Evolutionary conservation across 2,329 filamentous ascomycete genomes (phyloP).

Genomic region (Phaeoacremonium minimum): DNA sequence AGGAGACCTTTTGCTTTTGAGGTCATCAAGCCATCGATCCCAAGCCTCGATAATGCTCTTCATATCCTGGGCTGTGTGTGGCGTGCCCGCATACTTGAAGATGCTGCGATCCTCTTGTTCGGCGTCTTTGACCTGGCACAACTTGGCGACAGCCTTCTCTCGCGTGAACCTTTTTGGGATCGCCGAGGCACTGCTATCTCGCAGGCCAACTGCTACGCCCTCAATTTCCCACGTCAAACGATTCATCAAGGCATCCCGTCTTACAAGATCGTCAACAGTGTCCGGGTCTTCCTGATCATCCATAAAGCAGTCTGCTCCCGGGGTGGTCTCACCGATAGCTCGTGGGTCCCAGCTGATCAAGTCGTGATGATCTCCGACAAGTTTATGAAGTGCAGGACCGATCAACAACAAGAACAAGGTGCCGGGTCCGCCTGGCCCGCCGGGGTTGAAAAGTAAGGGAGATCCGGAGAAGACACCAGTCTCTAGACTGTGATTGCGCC

Average conservation of each 20-base stretch:
- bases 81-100: slow-evolving; percentile 24
- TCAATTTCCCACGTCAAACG: slow-evolving; percentile 24
- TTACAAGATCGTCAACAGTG: slow-evolving; percentile 16
- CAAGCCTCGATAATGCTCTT: slow-evolving; percentile 33
- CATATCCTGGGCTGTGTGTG: slow-evolving; percentile 33
- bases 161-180: slow-evolving; percentile 20
- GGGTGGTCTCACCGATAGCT: slow-evolving; percentile 33
- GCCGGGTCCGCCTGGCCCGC: slow-evolving; percentile 40
- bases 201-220: slow-evolving; percentile 23
- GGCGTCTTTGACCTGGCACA: slow-evolving; percentile 24
- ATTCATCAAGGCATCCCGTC: slow-evolving; percentile 21
- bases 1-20: slow-evolving; percentile 9
- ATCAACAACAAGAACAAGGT: slow-evolving; percentile 18
- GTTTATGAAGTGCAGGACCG: slow-evolving; percentile 24
- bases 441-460: slow-evolving; percentile 39
- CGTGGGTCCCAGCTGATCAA: slow-evolving; percentile 45
- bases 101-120: slow-evolving; percentile 25
- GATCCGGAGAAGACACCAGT: slow-evolving; percentile 26
- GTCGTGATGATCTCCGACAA: slow-evolving; percentile 34
- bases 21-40: slow-evolving; percentile 22
- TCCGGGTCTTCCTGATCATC: slow-evolving; percentile 13
- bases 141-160: slow-evolving; percentile 20
- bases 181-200: slow-evolving; percentile 27
- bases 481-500: slow-evolving; percentile 20
- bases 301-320: slow-evolving; percentile 33